Conservation (phyloP, 2,329 filamentous ascomycete species). For the Xylaria hypoxylon region DNA sequence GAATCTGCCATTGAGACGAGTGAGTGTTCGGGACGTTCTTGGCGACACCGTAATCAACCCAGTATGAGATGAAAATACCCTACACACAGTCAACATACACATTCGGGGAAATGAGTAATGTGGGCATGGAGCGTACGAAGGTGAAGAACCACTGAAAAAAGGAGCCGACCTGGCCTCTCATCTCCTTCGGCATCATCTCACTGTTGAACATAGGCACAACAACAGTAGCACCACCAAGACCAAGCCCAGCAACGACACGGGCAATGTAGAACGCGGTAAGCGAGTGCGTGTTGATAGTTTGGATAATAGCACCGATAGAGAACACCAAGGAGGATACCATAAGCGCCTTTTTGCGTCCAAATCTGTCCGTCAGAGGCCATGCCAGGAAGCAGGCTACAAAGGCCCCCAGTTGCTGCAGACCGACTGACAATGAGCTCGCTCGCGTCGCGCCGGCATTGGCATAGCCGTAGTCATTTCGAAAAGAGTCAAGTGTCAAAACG, state of each 20-base stretch:
- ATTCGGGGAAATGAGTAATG: conserved; percentile 3
- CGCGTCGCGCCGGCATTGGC: conserved; percentile 41
- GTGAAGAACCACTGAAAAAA: conserved; percentile 64
- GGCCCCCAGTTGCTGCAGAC: conserved; percentile 51
- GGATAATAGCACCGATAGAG: conserved; percentile 56
- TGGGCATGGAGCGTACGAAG: conserved; percentile 35
- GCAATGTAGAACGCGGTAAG: conserved; percentile 51
- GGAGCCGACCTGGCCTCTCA: conserved; percentile 60
- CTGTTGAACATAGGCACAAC: conserved; percentile 56
- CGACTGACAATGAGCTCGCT: conserved; percentile 49
- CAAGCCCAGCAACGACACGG: conserved; percentile 50
- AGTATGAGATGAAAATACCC: conserved; percentile 64
- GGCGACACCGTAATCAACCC: conserved; percentile 63
- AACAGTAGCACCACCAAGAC: conserved; percentile 51
- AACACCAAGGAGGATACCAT: conserved; percentile 57
- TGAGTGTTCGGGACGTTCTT: conserved; percentile 49
- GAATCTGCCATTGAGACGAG: conserved; percentile 66
- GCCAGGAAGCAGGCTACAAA: conserved; percentile 52
- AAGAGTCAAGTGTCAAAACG: conserved; percentile 49
- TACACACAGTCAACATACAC: conserved; percentile 11
- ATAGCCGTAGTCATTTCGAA: conserved; percentile 49
- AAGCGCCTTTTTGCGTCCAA: conserved; percentile 49
- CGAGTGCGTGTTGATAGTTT: conserved; percentile 58
- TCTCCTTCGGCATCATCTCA: conserved; percentile 57
- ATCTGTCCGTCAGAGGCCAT: conserved; percentile 50